Conservation (phyloP, 192 early-diverging fungal genomes). For the Coemansia sp. region DNA sequence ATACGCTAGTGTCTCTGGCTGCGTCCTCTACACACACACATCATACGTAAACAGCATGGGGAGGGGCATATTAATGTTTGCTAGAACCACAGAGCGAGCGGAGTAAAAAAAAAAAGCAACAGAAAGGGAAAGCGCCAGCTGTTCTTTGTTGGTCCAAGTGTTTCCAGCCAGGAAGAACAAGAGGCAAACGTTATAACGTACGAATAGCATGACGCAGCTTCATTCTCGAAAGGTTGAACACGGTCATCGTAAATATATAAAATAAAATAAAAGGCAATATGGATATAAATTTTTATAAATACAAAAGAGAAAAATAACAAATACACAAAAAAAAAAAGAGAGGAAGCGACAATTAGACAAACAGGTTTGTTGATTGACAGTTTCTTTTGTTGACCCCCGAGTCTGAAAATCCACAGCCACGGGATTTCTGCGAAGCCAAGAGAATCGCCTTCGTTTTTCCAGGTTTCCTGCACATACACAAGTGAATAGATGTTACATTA, state of each 20-base stretch:
- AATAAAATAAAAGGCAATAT: not conserved
- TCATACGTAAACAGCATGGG: not conserved
- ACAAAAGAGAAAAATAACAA: not conserved
- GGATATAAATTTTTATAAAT: not conserved
- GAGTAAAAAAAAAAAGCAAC: no score
- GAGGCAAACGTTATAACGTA: not conserved
- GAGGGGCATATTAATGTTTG: not conserved
- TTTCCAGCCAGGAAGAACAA: no score
- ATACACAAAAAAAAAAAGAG: not conserved
- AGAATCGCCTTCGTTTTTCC: no score
- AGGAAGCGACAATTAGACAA: not conserved
- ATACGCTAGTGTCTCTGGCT: constrained; percentile 3
- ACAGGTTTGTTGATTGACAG: not conserved
- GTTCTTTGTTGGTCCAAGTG: no score
- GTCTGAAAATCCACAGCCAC: no score
- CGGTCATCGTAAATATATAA: not conserved
- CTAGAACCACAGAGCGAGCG: not conserved
- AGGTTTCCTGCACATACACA: not conserved
- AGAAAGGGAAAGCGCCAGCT: no score
- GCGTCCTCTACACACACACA: constrained; percentile 13
- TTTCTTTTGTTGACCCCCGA: no score
- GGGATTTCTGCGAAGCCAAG: no score
- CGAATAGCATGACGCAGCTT: constrained; percentile 9
- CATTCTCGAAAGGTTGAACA: constrained; percentile 9
- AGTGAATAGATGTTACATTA: not conserved